Evolutionary conservation across 768 basidiomycete genomes (phyloP).

Genomic region (Chalciporus piperatus): DNA sequence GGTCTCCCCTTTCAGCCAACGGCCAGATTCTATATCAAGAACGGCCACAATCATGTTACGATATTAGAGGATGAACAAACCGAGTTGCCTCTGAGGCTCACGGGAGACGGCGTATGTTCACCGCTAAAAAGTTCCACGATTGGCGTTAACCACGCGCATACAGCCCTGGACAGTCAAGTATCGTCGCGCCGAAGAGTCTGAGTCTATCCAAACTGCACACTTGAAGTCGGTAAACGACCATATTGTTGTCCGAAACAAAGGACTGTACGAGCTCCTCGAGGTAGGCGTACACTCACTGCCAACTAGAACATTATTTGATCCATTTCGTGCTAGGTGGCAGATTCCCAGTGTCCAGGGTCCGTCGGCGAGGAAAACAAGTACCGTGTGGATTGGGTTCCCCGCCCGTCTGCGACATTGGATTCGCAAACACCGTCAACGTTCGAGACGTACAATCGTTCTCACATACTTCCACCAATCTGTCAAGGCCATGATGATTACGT

Average conservation of each 20-base stretch:
- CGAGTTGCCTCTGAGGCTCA: conserved; percentile 77
- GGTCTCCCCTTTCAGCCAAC: conserved; percentile 57
- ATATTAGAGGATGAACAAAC: conserved; percentile 75
- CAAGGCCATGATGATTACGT: conserved; percentile 80
- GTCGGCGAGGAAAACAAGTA: conserved; percentile 64
- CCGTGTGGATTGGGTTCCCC: conserved; percentile 73
- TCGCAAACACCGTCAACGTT: conserved; percentile 52
- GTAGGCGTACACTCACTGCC: conserved; percentile 37
- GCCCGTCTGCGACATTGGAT: conserved; percentile 72
- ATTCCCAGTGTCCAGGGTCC: conserved; percentile 81
- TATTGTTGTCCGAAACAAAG: conserved; percentile 70
- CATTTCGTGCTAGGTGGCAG: conserved; percentile 53
- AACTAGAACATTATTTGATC: not conserved
- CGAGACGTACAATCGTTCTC: conserved; percentile 66
- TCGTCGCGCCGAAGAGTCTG: conserved; percentile 46
- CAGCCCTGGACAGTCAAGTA: conserved; percentile 91
- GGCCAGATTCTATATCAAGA: conserved; percentile 77
- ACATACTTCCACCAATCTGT: conserved; percentile 76
- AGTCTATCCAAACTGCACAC: conserved; percentile 37
- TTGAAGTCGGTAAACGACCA: conserved; percentile 66
- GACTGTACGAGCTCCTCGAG: conserved; percentile 69
- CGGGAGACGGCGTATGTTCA: conserved; percentile 79
- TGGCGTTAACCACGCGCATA: conserved; percentile 2
- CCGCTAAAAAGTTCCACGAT: not conserved
- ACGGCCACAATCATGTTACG: conserved; percentile 52